Base-by-base conservation (phyloP, 345 rosid genomes). In the Noccaea caerulescens region DNA sequence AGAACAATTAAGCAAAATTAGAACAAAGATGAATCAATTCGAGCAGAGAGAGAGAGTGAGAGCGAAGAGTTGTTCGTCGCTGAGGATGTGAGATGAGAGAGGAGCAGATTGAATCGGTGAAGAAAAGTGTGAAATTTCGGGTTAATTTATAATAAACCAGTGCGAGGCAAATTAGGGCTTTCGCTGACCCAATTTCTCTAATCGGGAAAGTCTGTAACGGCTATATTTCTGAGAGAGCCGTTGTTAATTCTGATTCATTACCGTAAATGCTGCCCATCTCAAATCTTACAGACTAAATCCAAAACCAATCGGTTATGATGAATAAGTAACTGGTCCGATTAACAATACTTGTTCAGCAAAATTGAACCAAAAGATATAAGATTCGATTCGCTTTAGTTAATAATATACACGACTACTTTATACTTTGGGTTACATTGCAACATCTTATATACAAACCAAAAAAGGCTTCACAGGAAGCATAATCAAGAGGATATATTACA, bases 211-310 rank as follows among this genome's bases (percentile, higher is more conserved):
- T 61, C 7, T 0, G 39, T 54, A 72, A 72, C 76, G 76, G 76
- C 76, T 72, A 63, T 44, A 44, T 63, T 54, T 10, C 1, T 0
- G 9, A 63, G 49, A 63, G 76, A 72, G 69, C 45, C 76, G 76
- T 72, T 72, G 61, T 9, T 2, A 50, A 6, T 27, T 27, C 30
- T 3, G 4, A 27, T 27, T 27, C 30, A 49, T 25, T 25, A 2
- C 49, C 61, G 59, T 13, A 14, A 66, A 8, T 4, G 30, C 44
- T 4, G 30, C 44, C 5, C 13, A 6, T 13, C 13, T 54, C 61
- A 41, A 41, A 4, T 30, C 7, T 54, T 39, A 18, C 18, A 33
- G 10, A 68, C 12, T 23, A 54, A 44, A 33, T 18, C 7, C 34
- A 44, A 44, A 43, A 66, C 62, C 61, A 67, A 33, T 32, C 37